Evolutionary conservation across 768 basidiomycete species (phyloP), one percentile per base, ranked within the genome.

Genomic region (Termitomyces sp.): DNA sequence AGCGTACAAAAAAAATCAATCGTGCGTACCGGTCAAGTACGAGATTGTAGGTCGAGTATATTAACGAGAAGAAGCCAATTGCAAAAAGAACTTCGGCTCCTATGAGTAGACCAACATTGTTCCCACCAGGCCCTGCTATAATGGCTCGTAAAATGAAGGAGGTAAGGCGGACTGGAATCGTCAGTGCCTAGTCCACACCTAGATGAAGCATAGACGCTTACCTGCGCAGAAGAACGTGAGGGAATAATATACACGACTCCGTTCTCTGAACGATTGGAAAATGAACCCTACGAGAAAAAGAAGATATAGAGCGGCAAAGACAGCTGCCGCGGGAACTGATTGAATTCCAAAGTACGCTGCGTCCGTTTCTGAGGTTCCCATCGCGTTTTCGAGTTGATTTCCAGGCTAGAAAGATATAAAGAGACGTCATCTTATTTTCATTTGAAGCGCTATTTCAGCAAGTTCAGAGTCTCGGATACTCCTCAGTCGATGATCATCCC

Each of bases 31-130:
- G 69, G 55, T 74, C 72, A 8, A 74, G 61, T 16, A 69, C 68
- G 4, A 74, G 68, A 10, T 59, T 64, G 57, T 70, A 73, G 0
- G 72, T 67, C 8, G 71, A 71, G 52, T 68, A 71, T 1, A 74
- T 55, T 1, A 75, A 57, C 12, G 67, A 65, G 52, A 71, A 69
- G 61, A 73, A 75, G 14, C 74, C 73, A 22, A 71, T 61, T 4
- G 61, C 62, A 48, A 69, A 72, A 20, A 74, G 62, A 18, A 72
- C 60, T 46, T 67, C 36, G 26, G 66, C 61, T 12, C 62, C 70
- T 48, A 73, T 67, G 13, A 71, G 18, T 18, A 74, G 56, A 27
- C 42, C 56, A 16, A 67, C 55, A 41, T 69, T 66, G 14, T 68
- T 61, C 27, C 65, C 69, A 4, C 64, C 68, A 10, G 60, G 57